Base-by-base conservation (phyloP, 345 rosid genomes). In the Citrus hindsii region DNA sequence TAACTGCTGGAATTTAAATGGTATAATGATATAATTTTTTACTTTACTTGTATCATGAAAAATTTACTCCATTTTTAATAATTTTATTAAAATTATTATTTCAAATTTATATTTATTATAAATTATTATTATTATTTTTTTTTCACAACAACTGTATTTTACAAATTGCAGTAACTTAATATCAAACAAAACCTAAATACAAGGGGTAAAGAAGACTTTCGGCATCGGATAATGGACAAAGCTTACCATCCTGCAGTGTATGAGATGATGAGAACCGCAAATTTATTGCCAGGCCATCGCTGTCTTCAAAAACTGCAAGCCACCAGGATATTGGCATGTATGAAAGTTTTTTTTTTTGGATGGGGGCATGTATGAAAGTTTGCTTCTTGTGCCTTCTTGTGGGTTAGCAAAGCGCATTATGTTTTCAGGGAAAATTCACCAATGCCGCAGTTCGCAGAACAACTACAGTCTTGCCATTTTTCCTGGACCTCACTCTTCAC, bases 151-250 rank as follows among this genome's bases (percentile, higher is more conserved):
- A 30, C 4, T 30, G 0, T 30, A 30, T 30, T 30, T 30, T 3
- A 30, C 3, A 30, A 30, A 30, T 30, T 3, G 3, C 0, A 28
- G 0, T 0, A 30, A 0, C 4, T 30, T 30, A 30, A 30, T 30
- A 30, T 0, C 0, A 30, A 30, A 30, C 4, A 30, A 30, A 30
- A 30, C 32, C 32, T 8, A 85, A 90, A 75, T 51, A 86, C 7
- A 90, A 72, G 33, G 84, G 83, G 79, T 88, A 87, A 48, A 87
- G 65, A 9, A 90, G 89, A 85, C 90, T 90, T 79, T 90, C 90
- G 2, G 87, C 90, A 80, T 90, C 90, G 2, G 94, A 90, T 27
- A 92, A 82, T 21, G 94, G 89, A 79, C 92, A 88, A 3, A 86
- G 87, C 68, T 87, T 90, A 35, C 91, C 94, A 71, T 90, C 85